Percentiles rank a stretch among this genome's conserved stretches.
Evolutionary conservation across 179 eudicot genomes (phyloP).

Genomic region (Patellifolia procumbens): DNA sequence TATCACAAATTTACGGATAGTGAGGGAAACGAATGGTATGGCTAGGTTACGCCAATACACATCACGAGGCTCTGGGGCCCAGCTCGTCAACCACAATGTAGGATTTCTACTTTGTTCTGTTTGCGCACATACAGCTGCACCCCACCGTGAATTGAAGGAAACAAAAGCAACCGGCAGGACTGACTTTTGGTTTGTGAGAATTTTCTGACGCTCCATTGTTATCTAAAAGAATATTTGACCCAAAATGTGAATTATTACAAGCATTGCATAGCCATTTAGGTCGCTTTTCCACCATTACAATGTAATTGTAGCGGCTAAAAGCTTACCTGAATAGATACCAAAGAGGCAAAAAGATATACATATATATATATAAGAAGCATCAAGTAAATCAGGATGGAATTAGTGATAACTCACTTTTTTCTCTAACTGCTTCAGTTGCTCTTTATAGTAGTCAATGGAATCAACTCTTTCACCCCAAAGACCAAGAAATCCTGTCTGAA

Average conservation of each 20-base stretch:
- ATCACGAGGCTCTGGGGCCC: slow-evolving; percentile 97
- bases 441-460: slow-evolving; percentile 66
- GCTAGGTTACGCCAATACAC: slow-evolving; percentile 81
- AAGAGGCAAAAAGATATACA: no score
- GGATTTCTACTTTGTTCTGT: slow-evolving; percentile 86
- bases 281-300: not conserved
- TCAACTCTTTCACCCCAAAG: slow-evolving; percentile 80
- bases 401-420: slow-evolving; percentile 49
- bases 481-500: slow-evolving; percentile 83
- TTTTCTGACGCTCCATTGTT: slow-evolving; percentile 68
- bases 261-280: not conserved
- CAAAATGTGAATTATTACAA: not conserved
- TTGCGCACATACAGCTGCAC: slow-evolving; percentile 91
- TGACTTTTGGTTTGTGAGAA: slow-evolving; percentile 64
- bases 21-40: slow-evolving; percentile 78
- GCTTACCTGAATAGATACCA: not conserved
- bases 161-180: slow-evolving; percentile 79
- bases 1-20: slow-evolving; percentile 72
- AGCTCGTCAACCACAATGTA: slow-evolving; percentile 70
- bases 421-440: slow-evolving; percentile 60
- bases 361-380: not conserved
- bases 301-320: not conserved
- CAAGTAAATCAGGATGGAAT: not conserved
- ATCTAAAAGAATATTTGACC: slow-evolving; percentile 40
- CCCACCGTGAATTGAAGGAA: slow-evolving; percentile 85